Evolutionary conservation across 495 filamentous ascomycete species (phyloP).

Genomic region (Elasticomyces elasticus): DNA sequence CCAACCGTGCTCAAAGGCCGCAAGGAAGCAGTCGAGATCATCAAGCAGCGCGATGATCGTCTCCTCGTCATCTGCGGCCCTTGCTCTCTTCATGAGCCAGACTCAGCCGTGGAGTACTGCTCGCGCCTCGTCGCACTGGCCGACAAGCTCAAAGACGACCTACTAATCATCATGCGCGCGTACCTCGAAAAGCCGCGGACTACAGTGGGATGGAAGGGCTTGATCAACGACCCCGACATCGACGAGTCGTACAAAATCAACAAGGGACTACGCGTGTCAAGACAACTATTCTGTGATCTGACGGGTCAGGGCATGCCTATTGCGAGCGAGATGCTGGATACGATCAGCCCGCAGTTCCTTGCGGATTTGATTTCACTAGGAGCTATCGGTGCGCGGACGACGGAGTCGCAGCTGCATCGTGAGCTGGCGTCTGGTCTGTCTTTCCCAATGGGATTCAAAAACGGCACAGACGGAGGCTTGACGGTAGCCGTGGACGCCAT

Average conservation of each 20-base stretch:
- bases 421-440: conserved; percentile 94
- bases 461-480: conserved; percentile 92
- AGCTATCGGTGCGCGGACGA: conserved; percentile 94
- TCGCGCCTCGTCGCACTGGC: conserved; percentile 62
- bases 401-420: conserved; percentile 89
- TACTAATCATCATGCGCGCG: conserved; percentile 92
- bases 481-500: conserved; percentile 95
- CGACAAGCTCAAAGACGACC: conserved; percentile 65
- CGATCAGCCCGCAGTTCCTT: conserved; percentile 93
- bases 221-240: conserved; percentile 98
- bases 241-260: conserved; percentile 98
- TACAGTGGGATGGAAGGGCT: conserved; percentile 98
- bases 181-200: conserved; percentile 98
- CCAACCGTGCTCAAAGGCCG: conserved; percentile 74
- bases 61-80: conserved; percentile 91
- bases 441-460: conserved; percentile 99
- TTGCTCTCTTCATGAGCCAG: conserved; percentile 94
- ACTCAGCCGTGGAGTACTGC: conserved; percentile 78
- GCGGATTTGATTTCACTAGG: conserved; percentile 92
- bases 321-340: conserved; percentile 95
- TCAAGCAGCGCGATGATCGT: conserved; percentile 71
- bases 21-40: conserved; percentile 69
- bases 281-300: conserved; percentile 84
- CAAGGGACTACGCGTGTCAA: conserved; percentile 83
- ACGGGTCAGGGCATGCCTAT: conserved; percentile 82